Base-by-base conservation (phyloP, 495 filamentous ascomycete genomes). In the Aspergillus avenaceus region DNA sequence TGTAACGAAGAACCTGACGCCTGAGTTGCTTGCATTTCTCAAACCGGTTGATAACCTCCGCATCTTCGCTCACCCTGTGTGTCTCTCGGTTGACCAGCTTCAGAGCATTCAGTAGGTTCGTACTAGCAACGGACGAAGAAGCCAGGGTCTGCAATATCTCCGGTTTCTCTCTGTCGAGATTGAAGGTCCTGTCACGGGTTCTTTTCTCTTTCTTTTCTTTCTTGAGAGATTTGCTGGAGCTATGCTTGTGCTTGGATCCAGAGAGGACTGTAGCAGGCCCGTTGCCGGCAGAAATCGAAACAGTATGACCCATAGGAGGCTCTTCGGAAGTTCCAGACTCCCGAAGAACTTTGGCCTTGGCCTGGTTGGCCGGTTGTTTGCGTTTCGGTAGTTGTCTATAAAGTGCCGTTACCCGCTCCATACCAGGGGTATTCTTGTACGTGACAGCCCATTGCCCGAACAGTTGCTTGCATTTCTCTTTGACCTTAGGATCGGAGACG, bases 51-150 rank as follows among this genome's bases (percentile, higher is more conserved):
- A 90, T 75, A 4, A 88, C 85, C 52, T 86, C 79, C 11, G 76
- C 65, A 59, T 97, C 92, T 54, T 95, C 88, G 28, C 88, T 93
- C 22, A 96, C 90, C 4, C 87, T 84, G 61, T 93, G 83, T 27
- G 76, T 83, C 65, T 97, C 95, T 28, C 95, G 83, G 62, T 97
- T 97, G 62, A 97, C 90, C 34, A 87, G 82, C 54, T 91, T 90
- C 13, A 99, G 76, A 16, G 85, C 83, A 67, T 99, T 99, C 58
- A 83, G 77, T 31, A 99, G 75, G 64, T 97, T 96, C 0, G 90
- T 97, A 32, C 90, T 86, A 8, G 91, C 87, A 21, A 97, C 86
- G 0, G 87, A 88, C 1, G 91, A 81, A 14, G 89, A 86, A 2
- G 91, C 95, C 29, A 97, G 86, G 16, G 84, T 81, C 45, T 83